Evolutionary conservation across 2,329 filamentous ascomycete genomes (phyloP), one percentile per base, ranked within the genome.

Genomic region (Fusarium sp.): DNA sequence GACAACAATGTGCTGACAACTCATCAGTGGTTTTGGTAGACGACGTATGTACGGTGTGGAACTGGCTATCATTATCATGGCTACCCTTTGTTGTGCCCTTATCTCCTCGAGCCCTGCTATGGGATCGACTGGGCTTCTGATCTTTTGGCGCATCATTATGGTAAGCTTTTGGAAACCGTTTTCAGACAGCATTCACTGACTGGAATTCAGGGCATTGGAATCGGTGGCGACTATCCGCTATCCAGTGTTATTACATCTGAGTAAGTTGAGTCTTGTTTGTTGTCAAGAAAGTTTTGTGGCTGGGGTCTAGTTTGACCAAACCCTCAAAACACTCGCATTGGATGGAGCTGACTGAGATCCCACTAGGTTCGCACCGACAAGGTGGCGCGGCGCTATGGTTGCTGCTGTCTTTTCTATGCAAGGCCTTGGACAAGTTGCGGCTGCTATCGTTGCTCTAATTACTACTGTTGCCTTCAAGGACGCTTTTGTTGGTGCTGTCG

Each of bases 321-420:
- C 45, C 34, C 19, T 14, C 19, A 23, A 44, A 48, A 14, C 28
- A 51, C 18, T 19, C 19, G 26, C 21, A 23, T 44, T 41, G 26
- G 65, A 42, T 28, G 14, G 39, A 26, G 48, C 67, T 75, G 64
- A 77, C 71, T 37, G 44, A 42, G 37, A 46, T 58, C 12, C n/a
- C 23, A 6, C 14, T 70, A 89, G 88, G 73, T 95, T 95, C 77
- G 91, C 92, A 11, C 93, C 91, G 4, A 95, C 92, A 14, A 88
- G 91, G 74, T 94, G 91, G 89, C 86, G 93, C 73, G 93, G 92
- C 65, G 91, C 90, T 61, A 95, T 96, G 90, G 92, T 96, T 84
- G 91, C 90, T 13, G 86, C 91, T 18, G 92, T 95, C 50, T 96
- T 96, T 76, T 91, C 91, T 39, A 94, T 94, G 91, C 93, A 96